A percentile compares a stretch with the other conserved stretches of the same genome.
These are phyloP conservation scores for Remersonia thermophila DNA, from an alignment of 2,329 filamentous ascomycete genomes.

Conservation along the genomic window DNA sequence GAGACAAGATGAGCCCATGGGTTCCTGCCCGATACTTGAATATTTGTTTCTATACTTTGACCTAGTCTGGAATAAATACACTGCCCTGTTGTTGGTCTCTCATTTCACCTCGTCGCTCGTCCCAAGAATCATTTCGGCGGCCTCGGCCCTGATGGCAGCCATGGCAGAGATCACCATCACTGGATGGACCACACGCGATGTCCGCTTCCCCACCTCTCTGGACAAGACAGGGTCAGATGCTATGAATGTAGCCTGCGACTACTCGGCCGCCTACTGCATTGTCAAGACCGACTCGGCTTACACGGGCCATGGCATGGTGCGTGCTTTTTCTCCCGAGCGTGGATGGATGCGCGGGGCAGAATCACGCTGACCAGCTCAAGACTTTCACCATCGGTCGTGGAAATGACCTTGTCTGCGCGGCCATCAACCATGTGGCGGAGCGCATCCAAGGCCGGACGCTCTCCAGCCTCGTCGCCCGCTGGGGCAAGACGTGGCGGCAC, in stretches of 20 bases:
- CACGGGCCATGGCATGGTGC: constrained; percentile 68
- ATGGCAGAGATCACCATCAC: constrained; percentile 56
- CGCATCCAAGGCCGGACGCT: constrained; percentile 66
- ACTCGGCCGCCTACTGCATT: constrained; percentile 90
- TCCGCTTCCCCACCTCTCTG: constrained; percentile 79
- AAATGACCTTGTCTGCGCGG: constrained; percentile 83
- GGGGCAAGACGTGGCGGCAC: constrained; percentile 78
- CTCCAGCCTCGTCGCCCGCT: constrained; percentile 58
- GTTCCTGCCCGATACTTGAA: too few relatives aligned
- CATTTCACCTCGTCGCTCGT: too few relatives aligned
- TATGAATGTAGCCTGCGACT: constrained; percentile 90
- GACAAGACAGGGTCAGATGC: constrained; percentile 95
- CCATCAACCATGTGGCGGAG: constrained; percentile 66
- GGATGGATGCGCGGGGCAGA: too few relatives aligned
- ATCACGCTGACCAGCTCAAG: constrained; percentile 26
- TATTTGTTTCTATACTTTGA: too few relatives aligned
- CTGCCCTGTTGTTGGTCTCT: too few relatives aligned
- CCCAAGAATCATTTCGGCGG: too few relatives aligned
- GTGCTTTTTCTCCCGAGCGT: background rate
- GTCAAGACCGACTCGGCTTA: constrained; percentile 63
- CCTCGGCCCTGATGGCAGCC: too few relatives aligned
- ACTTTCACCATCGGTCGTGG: constrained; percentile 79
- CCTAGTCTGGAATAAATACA: too few relatives aligned
- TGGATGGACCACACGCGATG: constrained; percentile 58
- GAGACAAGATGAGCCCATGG: too few relatives aligned